Evolutionary conservation across 2,329 filamentous ascomycete species (phyloP), one percentile per base, ranked within the genome.

Genomic region (Alternaria solani): DNA sequence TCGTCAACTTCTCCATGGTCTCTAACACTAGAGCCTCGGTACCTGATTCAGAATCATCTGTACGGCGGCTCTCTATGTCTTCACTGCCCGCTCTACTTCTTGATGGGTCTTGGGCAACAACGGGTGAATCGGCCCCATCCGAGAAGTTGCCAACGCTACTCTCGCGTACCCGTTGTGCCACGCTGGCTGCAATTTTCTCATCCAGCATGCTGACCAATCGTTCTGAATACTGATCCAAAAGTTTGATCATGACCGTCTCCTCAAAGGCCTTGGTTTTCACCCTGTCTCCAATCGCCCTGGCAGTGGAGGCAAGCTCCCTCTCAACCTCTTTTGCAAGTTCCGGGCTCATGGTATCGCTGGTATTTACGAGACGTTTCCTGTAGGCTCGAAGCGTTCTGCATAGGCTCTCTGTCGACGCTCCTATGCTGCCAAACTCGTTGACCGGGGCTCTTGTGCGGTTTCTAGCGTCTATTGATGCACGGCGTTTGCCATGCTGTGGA

Each of bases 211-310:
- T 87, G 6, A 92, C 87, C 48, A 94, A 80, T 61, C 88, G 84
- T 70, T 92, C 89, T 2, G 89, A 91, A 70, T 93, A 93, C 77
- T 92, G 87, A 66, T 93, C 91, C 7, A 94, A 80, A 44, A 93
- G 79, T 51, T 88, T 89, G 41, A 76, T 73, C 74, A 83, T 78
- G 6, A 74, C 74, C 2, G 70, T 75, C 65, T 83, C 81, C 55
- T 82, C 79, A n/a, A 82, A 60, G 6, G 68, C 69, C 36, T 77
- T 80, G 12, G 73, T 72, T 44, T 80, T 79, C 30, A 74, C 78
- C 55, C 74, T 77, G 51, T 84, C 82, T 7, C 78, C 78, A 4
- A 85, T 70, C 4, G 76, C 79, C 34, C 80, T 70, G 16, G 80
- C 73, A 3, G 84, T 84, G 5, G 81, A 73, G 30, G 81, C 81